These are phyloP conservation scores for Calocybe gangraenosa DNA, from an alignment of 768 basidiomycete species.

Conservation along the genomic window DNA sequence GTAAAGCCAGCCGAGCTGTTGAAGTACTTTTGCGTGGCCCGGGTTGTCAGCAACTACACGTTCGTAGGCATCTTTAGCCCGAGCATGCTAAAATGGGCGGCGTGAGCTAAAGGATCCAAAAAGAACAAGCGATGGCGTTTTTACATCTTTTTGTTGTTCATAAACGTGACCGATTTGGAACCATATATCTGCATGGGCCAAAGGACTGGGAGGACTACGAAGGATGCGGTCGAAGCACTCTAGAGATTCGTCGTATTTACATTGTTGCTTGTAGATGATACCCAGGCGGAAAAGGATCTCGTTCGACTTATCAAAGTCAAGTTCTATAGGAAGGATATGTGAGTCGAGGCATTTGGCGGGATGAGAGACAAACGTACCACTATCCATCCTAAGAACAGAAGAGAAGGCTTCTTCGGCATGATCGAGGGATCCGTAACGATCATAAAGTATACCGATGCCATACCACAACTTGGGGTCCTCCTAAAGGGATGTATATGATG, in stretches of 20 bases:
- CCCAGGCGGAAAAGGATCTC: slow-evolving; percentile 98
- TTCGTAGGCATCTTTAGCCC: slow-evolving; percentile 94
- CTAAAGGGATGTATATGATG: slow-evolving; percentile 27
- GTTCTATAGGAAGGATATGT: slow-evolving; percentile 29
- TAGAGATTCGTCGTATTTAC: slow-evolving; percentile 85
- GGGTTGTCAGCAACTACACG: slow-evolving; percentile 93
- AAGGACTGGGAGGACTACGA: slow-evolving; percentile 90
- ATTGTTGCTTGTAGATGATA: slow-evolving; percentile 99
- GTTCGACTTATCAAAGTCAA: slow-evolving; percentile 97
- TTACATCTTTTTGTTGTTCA: slow-evolving; percentile 94
- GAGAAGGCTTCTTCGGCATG: slow-evolving; percentile 99
- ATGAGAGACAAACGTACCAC: slow-evolving; percentile 54
- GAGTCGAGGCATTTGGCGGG: slow-evolving; percentile 15
- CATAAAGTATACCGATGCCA: slow-evolving; percentile 97
- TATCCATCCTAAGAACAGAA: slow-evolving; percentile 94
- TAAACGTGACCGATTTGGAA: slow-evolving; percentile 99
- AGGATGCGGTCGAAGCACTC: slow-evolving; percentile 96
- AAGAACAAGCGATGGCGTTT: slow-evolving; percentile 15
- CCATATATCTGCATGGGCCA: slow-evolving; percentile 98
- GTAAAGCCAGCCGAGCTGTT: slow-evolving; percentile 97
- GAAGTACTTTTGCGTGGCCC: slow-evolving; percentile 92
- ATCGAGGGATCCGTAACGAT: slow-evolving; percentile 96
- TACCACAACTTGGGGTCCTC: slow-evolving; percentile 99
- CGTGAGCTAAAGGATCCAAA: slow-evolving; percentile 13
- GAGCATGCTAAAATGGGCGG: slow-evolving; percentile 56